Percentiles rank a stretch among this genome's conserved stretches.
phyloP scores from a whole-genome alignment of 257 asterid genomes.

The Verbascum thapsus region DNA sequence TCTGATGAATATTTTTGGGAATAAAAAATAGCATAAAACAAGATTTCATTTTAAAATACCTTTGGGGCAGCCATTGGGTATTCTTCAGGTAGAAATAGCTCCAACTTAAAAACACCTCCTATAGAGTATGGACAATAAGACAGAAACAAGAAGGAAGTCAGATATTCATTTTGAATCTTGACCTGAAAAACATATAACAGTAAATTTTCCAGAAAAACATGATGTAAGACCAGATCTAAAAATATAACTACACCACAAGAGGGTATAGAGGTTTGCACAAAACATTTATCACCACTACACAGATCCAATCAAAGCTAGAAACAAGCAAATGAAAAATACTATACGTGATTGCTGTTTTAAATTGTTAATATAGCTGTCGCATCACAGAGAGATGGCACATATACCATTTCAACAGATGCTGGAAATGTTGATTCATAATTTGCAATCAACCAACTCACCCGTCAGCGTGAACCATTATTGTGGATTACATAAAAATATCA shows the following conservation, averaged over 20 bases:
- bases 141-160: background rate
- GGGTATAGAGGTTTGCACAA: background rate
- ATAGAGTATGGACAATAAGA: slow-evolving; percentile 16
- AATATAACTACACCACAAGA: background rate
- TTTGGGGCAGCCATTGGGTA: slow-evolving; percentile 84
- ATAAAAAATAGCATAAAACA: background rate
- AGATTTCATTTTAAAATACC: slow-evolving; percentile 34
- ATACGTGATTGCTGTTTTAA: background rate
- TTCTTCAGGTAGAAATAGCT: slow-evolving; percentile 70
- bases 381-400: background rate
- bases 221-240: background rate
- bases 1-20: background rate
- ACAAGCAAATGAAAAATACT: background rate
- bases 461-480: background rate
- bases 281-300: background rate
- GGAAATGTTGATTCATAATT: background rate
- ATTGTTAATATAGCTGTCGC: no score
- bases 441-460: background rate
- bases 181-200: slow-evolving; percentile 1
- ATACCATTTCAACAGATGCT: background rate
- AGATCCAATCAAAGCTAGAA: background rate
- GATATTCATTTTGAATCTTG: background rate
- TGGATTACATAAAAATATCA: background rate
- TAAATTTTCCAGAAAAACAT: background rate
- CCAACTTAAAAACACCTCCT: slow-evolving; percentile 81